Percentiles rank a stretch among this genome's conserved stretches.
phyloP scores from a whole-genome alignment of 129 eudicot genomes.

The Gnaphalium uliginosum region DNA sequence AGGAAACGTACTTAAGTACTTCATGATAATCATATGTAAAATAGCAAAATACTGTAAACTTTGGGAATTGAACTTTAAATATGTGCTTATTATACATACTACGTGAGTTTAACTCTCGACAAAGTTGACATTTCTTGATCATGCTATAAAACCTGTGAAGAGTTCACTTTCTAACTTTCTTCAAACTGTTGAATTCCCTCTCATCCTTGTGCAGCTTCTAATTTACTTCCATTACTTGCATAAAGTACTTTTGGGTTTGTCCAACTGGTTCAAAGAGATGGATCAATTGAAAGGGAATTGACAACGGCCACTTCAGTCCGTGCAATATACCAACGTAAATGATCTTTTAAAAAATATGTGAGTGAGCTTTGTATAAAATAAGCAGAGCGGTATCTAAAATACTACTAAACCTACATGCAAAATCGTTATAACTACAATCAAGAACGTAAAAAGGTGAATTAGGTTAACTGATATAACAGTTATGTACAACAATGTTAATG shows the following conservation, averaged over 20 bases:
- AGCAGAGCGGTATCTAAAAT: neutral
- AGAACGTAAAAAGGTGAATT: neutral
- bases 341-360: neutral
- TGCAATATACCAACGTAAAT: neutral
- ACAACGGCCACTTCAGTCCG: neutral
- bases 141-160: neutral
- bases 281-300: neutral
- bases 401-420: slow-evolving; percentile 12
- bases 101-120: neutral
- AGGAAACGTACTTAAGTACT: no score
- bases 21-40: no score
- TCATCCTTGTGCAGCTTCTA: neutral
- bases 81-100: no score
- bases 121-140: no score
- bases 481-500: slow-evolving; percentile 26
- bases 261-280: neutral
- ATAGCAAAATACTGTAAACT: no score
- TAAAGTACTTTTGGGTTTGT: neutral
- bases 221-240: neutral
- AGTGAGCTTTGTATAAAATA: neutral
- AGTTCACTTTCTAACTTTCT: neutral
- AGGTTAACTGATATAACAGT: neutral
- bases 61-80: no score
- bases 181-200: neutral
- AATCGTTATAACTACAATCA: slow-evolving; percentile 4